Base-by-base conservation (phyloP, 768 basidiomycete species). In the Inosperma sp. region DNA sequence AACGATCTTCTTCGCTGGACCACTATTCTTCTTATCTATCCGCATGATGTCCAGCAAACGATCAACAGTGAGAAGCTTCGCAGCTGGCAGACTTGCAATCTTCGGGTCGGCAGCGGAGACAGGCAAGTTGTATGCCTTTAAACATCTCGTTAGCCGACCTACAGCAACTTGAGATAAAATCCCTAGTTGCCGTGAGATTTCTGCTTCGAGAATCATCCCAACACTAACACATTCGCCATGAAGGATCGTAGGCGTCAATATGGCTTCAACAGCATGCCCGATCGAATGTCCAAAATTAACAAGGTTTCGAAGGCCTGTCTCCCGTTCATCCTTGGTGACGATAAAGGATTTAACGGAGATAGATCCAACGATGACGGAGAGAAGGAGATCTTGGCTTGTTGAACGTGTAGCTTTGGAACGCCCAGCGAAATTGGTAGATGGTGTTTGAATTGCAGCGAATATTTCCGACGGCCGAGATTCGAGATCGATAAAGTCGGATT, bases 241-340 rank as follows among this genome's bases (percentile, higher is more conserved):
- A 9, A 99, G 81, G 55, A 97, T 87, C 13, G 84, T 79, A 16
- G 95, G 95, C 0, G 95, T 95, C 49, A 98, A 73, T 31, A 98
- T 82, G 7, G 93, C 96, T 70, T 99, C 96, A 61, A 98, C 94
- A 13, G 95, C 96, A 71, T 99, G 96, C 0, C 96, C 96, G 61
- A 99, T 94, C 35, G 88, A 93, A 68, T 99, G 96, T 1, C 96
- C 96, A 63, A 98, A 98, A 70, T 99, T 99, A 74, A 99, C 95
- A 48, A 99, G 84, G 73, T 97, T 97, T 56, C 96, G 89, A 34
- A 99, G 78, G 17, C 96, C 91, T 0, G 93, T 93, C 72, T 99
- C 96, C 62, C 87, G 89, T 68, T 94, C 92, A 71, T 99, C 96
- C 59, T 91, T 80, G 27, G 95, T 94, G 55, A 98, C 96, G 60